A percentile compares a stretch with the other conserved stretches of the same genome.
Conservation (phyloP, 352 stramenopile species). For the Pythium dissimile region DNA sequence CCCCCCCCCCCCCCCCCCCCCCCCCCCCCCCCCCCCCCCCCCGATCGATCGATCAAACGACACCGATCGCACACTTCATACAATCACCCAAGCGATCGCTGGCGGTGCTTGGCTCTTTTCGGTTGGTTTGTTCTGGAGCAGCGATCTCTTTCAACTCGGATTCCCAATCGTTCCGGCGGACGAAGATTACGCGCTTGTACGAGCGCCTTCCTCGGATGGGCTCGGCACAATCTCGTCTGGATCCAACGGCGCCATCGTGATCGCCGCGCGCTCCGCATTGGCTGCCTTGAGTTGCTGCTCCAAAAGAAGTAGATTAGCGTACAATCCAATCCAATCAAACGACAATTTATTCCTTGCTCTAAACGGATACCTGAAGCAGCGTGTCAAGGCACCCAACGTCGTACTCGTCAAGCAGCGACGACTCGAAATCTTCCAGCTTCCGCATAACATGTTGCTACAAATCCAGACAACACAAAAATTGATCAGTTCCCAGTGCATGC, state of each 20-base stretch:
- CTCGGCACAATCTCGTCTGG: conserved; percentile 60
- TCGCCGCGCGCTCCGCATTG: conserved; percentile 35
- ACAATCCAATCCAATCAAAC: no score
- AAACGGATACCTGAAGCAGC: conserved; percentile 78
- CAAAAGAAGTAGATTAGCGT: no score
- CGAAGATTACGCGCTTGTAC: conserved; percentile 13
- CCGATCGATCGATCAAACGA: no score
- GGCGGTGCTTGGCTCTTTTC: neutral
- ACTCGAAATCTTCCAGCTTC: conserved; percentile 86
- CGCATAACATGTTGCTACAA: conserved; percentile 82
- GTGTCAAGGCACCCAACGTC: conserved; percentile 81
- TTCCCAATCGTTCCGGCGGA: neutral
- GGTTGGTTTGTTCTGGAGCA: neutral
- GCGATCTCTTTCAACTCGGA: neutral
- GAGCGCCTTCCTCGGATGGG: conserved; percentile 30
- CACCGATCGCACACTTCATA: neutral
- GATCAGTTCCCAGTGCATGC: no score
- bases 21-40: no score
- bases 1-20: no score
- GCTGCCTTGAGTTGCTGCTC: conserved; percentile 62
- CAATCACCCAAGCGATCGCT: neutral
- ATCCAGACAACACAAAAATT: no score
- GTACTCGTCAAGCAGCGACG: conserved; percentile 85
- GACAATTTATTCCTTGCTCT: no score
- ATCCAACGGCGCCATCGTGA: conserved; percentile 38